Conservation (phyloP, 352 stramenopile genomes). For the Pythium inflatum region DNA sequence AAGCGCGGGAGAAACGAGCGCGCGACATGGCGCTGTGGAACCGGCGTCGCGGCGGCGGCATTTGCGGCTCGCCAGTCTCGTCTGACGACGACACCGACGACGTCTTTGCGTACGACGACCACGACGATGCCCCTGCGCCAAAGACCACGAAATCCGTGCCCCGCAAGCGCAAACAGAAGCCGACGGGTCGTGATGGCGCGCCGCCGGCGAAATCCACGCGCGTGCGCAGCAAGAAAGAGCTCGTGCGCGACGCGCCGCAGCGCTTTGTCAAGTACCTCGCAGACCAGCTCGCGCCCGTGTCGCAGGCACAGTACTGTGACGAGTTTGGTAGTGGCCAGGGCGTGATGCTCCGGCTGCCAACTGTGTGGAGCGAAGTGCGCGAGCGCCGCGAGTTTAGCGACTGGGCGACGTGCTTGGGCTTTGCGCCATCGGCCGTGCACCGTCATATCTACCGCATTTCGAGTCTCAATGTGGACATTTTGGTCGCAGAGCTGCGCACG, state of each 20-base stretch:
- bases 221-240: constrained; percentile 45
- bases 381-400: constrained; percentile 40
- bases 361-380: constrained; percentile 34
- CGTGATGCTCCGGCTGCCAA: constrained; percentile 57
- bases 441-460: constrained; percentile 52
- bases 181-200: not conserved
- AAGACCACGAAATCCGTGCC: not conserved
- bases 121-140: not conserved
- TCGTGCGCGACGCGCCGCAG: constrained; percentile 47
- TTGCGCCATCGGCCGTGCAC: constrained; percentile 41
- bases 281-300: constrained; percentile 48
- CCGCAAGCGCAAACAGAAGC: not conserved
- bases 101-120: constrained; percentile 22
- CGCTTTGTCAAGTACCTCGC: constrained; percentile 62
- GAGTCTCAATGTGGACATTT: constrained; percentile 64
- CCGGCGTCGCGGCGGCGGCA: constrained; percentile 15
- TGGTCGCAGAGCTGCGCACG: constrained; percentile 52
- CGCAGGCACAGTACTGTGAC: constrained; percentile 50
- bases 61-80: constrained; percentile 26
- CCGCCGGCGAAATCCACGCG: not conserved
- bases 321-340: constrained; percentile 65
- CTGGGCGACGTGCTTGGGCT: constrained; percentile 63
- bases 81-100: constrained; percentile 11
- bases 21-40: constrained; percentile 4
- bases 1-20: too few species aligned